Evolutionary conservation across 192 early-diverging fungal genomes (phyloP), one percentile per base, ranked within the genome.

Genomic region (Backusella tarrabulga): DNA sequence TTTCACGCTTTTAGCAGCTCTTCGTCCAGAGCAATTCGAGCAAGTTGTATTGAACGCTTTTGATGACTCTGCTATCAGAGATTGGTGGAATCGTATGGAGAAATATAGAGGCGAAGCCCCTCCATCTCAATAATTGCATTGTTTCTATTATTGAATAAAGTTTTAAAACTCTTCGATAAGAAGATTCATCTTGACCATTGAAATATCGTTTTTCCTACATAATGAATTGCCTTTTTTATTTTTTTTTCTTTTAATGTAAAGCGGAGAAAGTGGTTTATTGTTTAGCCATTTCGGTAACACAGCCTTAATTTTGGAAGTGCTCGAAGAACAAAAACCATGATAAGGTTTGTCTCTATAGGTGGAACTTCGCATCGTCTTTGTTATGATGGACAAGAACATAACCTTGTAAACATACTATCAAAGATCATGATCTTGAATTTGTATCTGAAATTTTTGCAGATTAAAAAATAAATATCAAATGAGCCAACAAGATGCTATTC

Each of bases 11-110:
- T 71, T 85, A 67, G 38, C 75, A 34, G 67, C 69, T 0, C 73
- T 81, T 9, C 52, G 72, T 14, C 84, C 80, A 34, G 80, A 81
- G 0, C 56, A 80, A 15, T 85, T 87, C 34, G 68, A 82, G 19
- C 8, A 36, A 8, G 35, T 15, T 17, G 26, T 87, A 19, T 42
- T 87, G 35, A 71, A 80, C 8, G 77, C 66, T 5, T 72, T 78
- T 46, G 73, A 77, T 12, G 81, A 83, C 46, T 67, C 80, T 11
- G 68, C 81, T 23, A 41, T 86, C n/a, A 72, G 71, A 15, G 73
- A 78, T 46, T 87, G 79, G 76, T 87, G 83, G 81, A 41, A 71
- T 17, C 78, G 76, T n/a, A 72, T 83, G 67, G 77, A 84, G 52
- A 35, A 78, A 6, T 83, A 83, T 15, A 35, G 68, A 63, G 56